phyloP scores from a whole-genome alignment of 352 stramenopile genomes.

The Phytophthora citrophthora region DNA sequence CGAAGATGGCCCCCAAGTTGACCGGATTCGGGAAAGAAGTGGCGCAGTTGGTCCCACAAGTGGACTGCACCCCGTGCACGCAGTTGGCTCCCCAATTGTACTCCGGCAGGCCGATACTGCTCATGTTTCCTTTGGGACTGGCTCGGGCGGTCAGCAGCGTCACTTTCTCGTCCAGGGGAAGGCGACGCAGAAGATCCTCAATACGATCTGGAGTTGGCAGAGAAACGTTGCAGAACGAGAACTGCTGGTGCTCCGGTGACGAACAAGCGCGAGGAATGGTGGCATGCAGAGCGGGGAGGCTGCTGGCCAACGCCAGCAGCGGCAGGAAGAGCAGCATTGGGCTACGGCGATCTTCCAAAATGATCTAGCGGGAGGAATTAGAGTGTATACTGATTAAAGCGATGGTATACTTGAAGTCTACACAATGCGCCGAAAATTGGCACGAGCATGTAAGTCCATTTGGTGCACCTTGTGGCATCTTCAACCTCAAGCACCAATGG shows the following conservation, averaged over 20 bases:
- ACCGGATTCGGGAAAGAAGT: slow-evolving; percentile 93
- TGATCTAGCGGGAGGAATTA: neutral
- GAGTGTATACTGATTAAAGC: too few species aligned
- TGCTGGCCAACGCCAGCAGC: neutral
- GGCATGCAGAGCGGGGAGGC: neutral
- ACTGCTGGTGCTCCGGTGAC: slow-evolving; percentile 26
- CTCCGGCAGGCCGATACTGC: slow-evolving; percentile 79
- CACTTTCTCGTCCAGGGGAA: slow-evolving; percentile 78
- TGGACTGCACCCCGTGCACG: slow-evolving; percentile 92
- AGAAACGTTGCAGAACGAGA: slow-evolving; percentile 84
- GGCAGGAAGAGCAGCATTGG: slow-evolving; percentile 3
- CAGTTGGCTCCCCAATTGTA: slow-evolving; percentile 96
- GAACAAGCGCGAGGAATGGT: slow-evolving; percentile 68
- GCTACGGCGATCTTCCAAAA: neutral
- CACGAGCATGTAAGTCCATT: too few species aligned
- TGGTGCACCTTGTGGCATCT: too few species aligned
- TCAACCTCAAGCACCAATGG: too few species aligned
- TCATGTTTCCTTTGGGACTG: slow-evolving; percentile 77
- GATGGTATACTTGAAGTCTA: too few species aligned
- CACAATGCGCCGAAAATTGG: too few species aligned
- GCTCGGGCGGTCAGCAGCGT: slow-evolving; percentile 74
- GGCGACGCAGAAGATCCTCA: slow-evolving; percentile 70
- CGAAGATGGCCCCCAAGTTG: slow-evolving; percentile 90
- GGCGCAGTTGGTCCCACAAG: slow-evolving; percentile 70
- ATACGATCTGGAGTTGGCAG: slow-evolving; percentile 69